phyloP scores from a whole-genome alignment of 2,329 filamentous ascomycete genomes.

The Penicillium sp. region DNA sequence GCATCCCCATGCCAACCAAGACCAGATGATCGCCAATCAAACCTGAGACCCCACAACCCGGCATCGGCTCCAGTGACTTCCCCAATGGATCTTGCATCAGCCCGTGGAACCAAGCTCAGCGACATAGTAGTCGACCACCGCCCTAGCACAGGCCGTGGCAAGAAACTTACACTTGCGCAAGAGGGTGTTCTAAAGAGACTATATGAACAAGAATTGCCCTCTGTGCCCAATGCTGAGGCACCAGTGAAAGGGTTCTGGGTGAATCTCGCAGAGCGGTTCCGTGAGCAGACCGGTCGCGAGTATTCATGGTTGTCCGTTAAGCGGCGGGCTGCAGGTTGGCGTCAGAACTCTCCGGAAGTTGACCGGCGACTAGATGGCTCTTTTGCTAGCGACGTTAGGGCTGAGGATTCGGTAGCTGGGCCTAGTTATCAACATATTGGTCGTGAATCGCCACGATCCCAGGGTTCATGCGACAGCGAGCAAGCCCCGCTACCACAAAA shows the following conservation, averaged over 20 bases:
- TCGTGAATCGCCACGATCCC: no score
- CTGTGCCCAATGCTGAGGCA: background rate
- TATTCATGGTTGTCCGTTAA: conserved; percentile 9
- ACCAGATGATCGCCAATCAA: background rate
- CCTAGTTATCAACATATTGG: background rate
- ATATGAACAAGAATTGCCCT: background rate
- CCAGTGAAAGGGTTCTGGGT: conserved; percentile 1
- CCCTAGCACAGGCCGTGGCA: conserved; percentile 1
- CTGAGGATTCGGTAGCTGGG: background rate
- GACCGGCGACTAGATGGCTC: background rate
- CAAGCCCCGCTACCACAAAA: background rate
- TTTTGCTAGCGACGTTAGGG: background rate
- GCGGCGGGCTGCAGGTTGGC: background rate
- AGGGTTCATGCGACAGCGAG: background rate
- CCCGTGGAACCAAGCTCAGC: background rate
- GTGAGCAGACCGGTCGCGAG: background rate
- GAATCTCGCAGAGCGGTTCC: background rate
- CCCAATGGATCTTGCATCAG: background rate
- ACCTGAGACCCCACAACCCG: background rate
- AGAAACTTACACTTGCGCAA: background rate
- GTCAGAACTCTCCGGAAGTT: background rate
- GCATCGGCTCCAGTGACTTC: background rate
- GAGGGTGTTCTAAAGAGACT: background rate
- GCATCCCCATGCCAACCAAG: background rate
- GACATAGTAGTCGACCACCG: background rate